Evolutionary conservation across 306 rosid genomes (phyloP).

Genomic region (Trifolium repens): DNA sequence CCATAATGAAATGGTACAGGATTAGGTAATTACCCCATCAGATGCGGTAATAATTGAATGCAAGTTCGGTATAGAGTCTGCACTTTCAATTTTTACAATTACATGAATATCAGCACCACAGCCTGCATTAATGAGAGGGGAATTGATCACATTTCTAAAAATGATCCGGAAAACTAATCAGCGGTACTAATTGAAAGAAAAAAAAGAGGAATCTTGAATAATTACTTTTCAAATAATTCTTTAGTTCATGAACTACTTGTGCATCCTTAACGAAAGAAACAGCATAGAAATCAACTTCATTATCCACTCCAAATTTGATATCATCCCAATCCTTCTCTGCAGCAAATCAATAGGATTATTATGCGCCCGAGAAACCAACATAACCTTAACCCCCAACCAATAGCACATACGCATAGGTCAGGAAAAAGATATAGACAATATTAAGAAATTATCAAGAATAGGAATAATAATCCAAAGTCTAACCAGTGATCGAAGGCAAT

Average conservation of each 20-base stretch:
- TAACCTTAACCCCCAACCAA: slow-evolving; percentile 3
- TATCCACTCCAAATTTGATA: slow-evolving; percentile 97
- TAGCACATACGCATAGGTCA: not conserved
- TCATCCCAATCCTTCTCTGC: slow-evolving; percentile 99
- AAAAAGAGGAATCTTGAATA: not conserved
- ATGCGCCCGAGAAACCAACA: slow-evolving; percentile 14
- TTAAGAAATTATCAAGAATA: not conserved
- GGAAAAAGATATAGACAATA: not conserved
- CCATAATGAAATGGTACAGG: slow-evolving; percentile 15
- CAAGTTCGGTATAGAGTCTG: slow-evolving; percentile 93
- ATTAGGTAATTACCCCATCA: slow-evolving; percentile 52
- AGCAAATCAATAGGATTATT: slow-evolving; percentile 45
- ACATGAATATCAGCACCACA: slow-evolving; percentile 88
- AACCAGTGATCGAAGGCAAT: slow-evolving; percentile 95
- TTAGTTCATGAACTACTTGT: slow-evolving; percentile 89
- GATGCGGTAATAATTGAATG: slow-evolving; percentile 79
- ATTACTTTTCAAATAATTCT: slow-evolving; percentile 84
- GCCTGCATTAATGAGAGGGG: slow-evolving; percentile 57
- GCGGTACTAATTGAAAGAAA: not conserved
- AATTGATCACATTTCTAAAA: slow-evolving; percentile 25
- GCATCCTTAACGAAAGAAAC: slow-evolving; percentile 99
- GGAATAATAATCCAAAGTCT: slow-evolving; percentile 38
- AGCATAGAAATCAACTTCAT: slow-evolving; percentile 92
- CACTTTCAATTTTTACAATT: slow-evolving; percentile 96
- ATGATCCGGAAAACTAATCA: slow-evolving; percentile 7